A percentile compares a stretch with the other conserved stretches of the same genome.
These are phyloP conservation scores for Pseudogymnoascus sp. DNA, from an alignment of 2,329 filamentous ascomycete species.

Conservation along the genomic window DNA sequence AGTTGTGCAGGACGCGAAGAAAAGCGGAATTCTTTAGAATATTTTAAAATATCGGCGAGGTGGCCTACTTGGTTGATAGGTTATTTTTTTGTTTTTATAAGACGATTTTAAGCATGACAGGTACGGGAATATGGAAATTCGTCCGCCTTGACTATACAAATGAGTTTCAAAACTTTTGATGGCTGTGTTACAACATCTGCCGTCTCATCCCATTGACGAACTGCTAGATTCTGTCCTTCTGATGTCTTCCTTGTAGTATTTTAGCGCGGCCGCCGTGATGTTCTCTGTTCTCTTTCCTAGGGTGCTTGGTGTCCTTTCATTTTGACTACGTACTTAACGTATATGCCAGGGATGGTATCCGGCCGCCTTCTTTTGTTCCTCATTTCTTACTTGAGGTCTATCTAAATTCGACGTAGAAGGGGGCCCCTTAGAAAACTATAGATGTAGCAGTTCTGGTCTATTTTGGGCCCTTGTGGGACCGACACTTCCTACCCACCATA, in stretches of 20 bases:
- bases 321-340: not conserved
- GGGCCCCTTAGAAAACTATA: not conserved
- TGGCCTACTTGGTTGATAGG: not conserved
- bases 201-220: not conserved
- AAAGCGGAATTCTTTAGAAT: not conserved
- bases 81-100: not conserved
- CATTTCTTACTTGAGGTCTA: not conserved
- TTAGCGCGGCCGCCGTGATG: no score
- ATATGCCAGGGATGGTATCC: not conserved
- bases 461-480: not conserved
- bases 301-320: not conserved
- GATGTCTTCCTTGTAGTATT: no score
- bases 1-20: not conserved
- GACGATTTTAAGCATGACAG: not conserved
- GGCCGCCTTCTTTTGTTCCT: not conserved
- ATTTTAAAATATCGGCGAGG: not conserved
- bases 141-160: not conserved
- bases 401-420: not conserved
- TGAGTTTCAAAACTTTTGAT: not conserved
- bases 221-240: no score
- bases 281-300: no score
- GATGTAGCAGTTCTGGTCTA: not conserved
- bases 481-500: not conserved
- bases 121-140: not conserved
- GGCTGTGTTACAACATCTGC: not conserved